Base-by-base conservation (phyloP, 2,329 filamentous ascomycete species). In the Hansfordia pulvinata region DNA sequence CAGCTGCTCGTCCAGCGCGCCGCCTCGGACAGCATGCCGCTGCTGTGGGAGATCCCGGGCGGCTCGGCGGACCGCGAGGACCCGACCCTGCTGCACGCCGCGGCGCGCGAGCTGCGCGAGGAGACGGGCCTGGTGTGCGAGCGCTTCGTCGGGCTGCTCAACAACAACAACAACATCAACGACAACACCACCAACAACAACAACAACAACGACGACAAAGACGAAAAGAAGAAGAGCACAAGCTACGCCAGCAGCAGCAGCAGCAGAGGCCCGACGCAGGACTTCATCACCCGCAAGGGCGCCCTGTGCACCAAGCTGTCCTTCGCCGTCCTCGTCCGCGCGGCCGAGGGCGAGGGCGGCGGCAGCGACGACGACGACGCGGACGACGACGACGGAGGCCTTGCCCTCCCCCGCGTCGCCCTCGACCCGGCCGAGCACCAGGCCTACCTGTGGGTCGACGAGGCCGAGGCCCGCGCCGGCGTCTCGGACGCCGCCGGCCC, bases 11-110 rank as follows among this genome's bases (percentile, higher is more conserved):
- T 58, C 5, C 54, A 56, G 34, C 52, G 53, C 26, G 50, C 52
- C 10, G 33, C 44, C 6, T 37, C 40, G 27, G 53, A 55, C 31
- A 48, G 40, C 4, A 38, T 49, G 31, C 56, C 56, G 5, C 29
- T 44, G 25, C 35, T 34, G 10, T 60, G 57, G 57, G 57, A 60
- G 38, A 32, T 50, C 9, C 57, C 56, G 0, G 57, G 57, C 8
- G 57, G 57, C 13, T 44, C 41, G 4, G 44, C 43, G 27, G 55
- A 60, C 28, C 28, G 33, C 10, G 44, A 48, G 5, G 57, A 60
- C 30, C 26, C 33, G 25, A 53, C 39, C 8, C 42, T 60, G 26
- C 39, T 60, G 17, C 41, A 56, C 30, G 46, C 40, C 5, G 44
- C 43, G 3, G 52, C 44, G 9, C 49, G 57, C 9, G 57, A 61